Conservation (phyloP, 352 stramenopile species). For the Globisporangium parvum region DNA sequence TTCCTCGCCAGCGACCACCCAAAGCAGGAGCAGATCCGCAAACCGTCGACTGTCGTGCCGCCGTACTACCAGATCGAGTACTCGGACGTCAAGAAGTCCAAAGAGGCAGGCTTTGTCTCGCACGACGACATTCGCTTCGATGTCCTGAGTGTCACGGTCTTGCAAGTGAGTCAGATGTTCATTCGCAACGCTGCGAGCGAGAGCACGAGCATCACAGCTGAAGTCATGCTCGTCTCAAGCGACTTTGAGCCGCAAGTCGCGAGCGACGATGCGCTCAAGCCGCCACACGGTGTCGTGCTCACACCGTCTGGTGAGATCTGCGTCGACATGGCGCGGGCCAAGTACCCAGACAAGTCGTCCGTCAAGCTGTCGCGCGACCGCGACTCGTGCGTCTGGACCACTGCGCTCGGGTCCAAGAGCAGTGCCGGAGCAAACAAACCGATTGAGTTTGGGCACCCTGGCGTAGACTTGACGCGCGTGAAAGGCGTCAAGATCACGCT, state of each 20-base stretch:
- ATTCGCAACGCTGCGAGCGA: constrained; percentile 26
- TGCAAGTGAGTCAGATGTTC: constrained; percentile 43
- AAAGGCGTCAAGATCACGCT: constrained; percentile 28
- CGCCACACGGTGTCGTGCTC: constrained; percentile 35
- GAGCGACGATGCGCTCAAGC: constrained; percentile 16
- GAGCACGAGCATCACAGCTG: constrained; percentile 21
- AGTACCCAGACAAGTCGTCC: constrained; percentile 25
- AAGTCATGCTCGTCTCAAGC: constrained; percentile 43
- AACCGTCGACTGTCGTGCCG: constrained; percentile 5
- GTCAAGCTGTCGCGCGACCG: constrained; percentile 15
- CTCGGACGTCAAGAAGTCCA: constrained; percentile 16
- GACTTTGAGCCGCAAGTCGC: constrained; percentile 30
- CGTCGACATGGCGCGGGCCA: constrained; percentile 19
- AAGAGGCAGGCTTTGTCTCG: constrained; percentile 15
- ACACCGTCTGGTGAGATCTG: constrained; percentile 38
- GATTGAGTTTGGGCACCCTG: constrained; percentile 28
- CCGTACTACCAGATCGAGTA: constrained; percentile 17
- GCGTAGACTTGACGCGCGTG: constrained; percentile 40
- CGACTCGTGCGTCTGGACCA: not conserved
- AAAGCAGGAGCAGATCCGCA: constrained; percentile 15
- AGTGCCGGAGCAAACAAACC: not conserved
- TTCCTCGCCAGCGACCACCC: constrained; percentile 3
- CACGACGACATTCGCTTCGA: constrained; percentile 23
- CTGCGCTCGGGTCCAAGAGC: not conserved
- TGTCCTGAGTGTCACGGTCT: constrained; percentile 39